These are phyloP conservation scores for Diplodia sapinea DNA, from an alignment of 2,329 filamentous ascomycete genomes.

Conservation along the genomic window DNA sequence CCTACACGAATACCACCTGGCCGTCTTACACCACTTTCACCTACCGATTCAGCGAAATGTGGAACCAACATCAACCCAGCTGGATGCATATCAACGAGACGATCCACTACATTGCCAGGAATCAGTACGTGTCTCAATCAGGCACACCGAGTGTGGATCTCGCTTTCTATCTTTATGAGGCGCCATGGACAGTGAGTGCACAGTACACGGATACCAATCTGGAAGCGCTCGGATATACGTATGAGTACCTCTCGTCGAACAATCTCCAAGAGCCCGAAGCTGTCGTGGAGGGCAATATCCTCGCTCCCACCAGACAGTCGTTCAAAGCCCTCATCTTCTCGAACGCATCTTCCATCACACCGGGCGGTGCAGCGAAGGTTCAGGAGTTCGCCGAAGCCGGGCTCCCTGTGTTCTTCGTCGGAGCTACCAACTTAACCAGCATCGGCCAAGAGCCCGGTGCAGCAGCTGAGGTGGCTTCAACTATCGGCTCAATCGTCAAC, in stretches of 20 bases:
- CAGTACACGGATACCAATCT: constrained; percentile 35
- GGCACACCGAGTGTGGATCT: constrained; percentile 52
- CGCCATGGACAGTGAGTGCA: constrained; percentile 31
- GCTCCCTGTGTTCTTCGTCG: constrained; percentile 52
- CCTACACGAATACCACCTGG: constrained; percentile 57
- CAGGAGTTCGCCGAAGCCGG: constrained; percentile 46
- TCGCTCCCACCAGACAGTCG: constrained; percentile 48
- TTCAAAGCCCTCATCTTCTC: constrained; percentile 54
- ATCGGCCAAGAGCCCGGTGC: constrained; percentile 19
- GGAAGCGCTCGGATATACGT: constrained; percentile 44
- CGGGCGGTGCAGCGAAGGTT: constrained; percentile 44
- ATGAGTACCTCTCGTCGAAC: constrained; percentile 54
- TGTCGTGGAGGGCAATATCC: constrained; percentile 43
- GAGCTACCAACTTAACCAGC: constrained; percentile 30
- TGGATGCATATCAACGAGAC: constrained; percentile 50
- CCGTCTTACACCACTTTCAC: constrained; percentile 54
- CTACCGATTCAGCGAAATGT: constrained; percentile 52
- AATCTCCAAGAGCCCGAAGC: constrained; percentile 52
- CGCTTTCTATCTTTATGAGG: constrained; percentile 47
- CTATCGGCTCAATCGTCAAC: constrained; percentile 1
- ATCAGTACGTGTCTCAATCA: constrained; percentile 47
- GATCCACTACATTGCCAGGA: constrained; percentile 48
- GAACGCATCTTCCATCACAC: constrained; percentile 47
- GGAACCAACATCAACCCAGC: constrained; percentile 49
- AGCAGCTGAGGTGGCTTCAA: not conserved